Evolutionary conservation across 1,284 basidiomycete genomes (phyloP).

Genomic region (Fomitiporia mediterranea): DNA sequence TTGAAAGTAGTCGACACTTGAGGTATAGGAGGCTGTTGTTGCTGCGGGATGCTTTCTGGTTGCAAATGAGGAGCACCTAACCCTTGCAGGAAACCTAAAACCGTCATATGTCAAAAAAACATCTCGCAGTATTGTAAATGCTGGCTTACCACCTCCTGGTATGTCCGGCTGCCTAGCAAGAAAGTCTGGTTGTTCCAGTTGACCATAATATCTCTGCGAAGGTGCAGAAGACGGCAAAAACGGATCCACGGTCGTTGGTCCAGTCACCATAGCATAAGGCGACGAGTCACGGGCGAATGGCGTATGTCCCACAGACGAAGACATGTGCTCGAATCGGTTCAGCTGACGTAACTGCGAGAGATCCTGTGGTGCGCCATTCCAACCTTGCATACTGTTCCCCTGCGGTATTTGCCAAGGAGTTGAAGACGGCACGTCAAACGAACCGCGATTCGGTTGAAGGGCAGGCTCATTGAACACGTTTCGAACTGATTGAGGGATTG

Average conservation of each 20-base stretch:
- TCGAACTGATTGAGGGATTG: slow-evolving; percentile 5
- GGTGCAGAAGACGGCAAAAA: slow-evolving; percentile 4
- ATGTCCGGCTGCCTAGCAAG: not conserved
- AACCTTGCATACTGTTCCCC: slow-evolving; percentile 7
- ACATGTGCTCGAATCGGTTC: slow-evolving; percentile 1
- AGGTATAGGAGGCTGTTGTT: slow-evolving; percentile 11
- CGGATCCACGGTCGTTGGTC: slow-evolving; percentile 1
- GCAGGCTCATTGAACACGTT: slow-evolving; percentile 12
- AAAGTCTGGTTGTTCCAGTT: slow-evolving; percentile 1
- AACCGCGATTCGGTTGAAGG: slow-evolving; percentile 4
- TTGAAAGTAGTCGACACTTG: slow-evolving; percentile 2
- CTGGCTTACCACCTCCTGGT: not conserved
- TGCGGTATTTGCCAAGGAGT: slow-evolving; percentile 16
- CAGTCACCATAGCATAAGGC: slow-evolving; percentile 5
- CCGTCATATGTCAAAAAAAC: not conserved
- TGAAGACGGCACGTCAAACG: slow-evolving; percentile 6
- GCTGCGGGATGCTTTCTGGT: slow-evolving; percentile 1
- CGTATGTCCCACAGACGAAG: slow-evolving; percentile 3
- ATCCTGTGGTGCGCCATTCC: slow-evolving; percentile 5
- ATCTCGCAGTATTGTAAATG: not conserved
- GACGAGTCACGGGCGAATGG: slow-evolving; percentile 8
- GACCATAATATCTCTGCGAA: slow-evolving; percentile 9
- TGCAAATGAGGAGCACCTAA: not conserved
- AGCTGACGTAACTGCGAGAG: not conserved
- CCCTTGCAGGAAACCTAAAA: slow-evolving; percentile 8